phyloP scores from a whole-genome alignment of 352 stramenopile genomes.

The Achlya hypogyna region DNA sequence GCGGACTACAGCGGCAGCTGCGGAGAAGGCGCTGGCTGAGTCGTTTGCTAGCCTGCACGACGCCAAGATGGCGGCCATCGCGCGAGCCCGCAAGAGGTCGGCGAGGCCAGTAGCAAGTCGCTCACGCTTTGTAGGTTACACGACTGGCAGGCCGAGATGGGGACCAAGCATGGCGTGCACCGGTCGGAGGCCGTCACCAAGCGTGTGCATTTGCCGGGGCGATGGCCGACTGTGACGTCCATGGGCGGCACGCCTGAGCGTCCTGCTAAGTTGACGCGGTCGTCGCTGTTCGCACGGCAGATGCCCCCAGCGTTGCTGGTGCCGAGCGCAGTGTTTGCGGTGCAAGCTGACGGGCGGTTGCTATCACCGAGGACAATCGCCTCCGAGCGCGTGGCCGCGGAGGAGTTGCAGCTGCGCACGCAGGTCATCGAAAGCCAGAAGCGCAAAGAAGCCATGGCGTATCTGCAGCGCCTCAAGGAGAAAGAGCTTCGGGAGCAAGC shows the following conservation, averaged over 20 bases:
- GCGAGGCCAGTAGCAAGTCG: not conserved
- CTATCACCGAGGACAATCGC: not conserved
- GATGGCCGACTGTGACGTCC: not conserved
- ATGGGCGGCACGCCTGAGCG: not conserved
- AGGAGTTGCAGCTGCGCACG: slow-evolving; percentile 9
- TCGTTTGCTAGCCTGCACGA: not conserved
- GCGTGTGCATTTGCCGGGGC: not conserved
- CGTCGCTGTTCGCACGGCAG: not conserved
- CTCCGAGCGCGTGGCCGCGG: not conserved
- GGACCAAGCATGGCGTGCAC: not conserved
- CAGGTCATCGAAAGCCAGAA: slow-evolving; percentile 20
- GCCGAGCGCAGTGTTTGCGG: not conserved
- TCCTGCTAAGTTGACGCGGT: not conserved
- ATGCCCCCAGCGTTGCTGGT: not conserved
- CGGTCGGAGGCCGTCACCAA: not conserved
- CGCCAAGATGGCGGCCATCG: not conserved
- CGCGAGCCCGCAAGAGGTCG: not conserved
- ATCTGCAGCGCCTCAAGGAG: not conserved
- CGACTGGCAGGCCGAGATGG: not conserved
- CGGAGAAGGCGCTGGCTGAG: not conserved
- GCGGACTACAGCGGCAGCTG: not conserved
- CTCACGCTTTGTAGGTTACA: not conserved
- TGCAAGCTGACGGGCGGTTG: not conserved
- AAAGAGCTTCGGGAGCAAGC: slow-evolving; percentile 9
- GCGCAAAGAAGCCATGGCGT: slow-evolving; percentile 1